Conservation (phyloP, 495 filamentous ascomycete genomes). For the Penicillium ucsense region DNA sequence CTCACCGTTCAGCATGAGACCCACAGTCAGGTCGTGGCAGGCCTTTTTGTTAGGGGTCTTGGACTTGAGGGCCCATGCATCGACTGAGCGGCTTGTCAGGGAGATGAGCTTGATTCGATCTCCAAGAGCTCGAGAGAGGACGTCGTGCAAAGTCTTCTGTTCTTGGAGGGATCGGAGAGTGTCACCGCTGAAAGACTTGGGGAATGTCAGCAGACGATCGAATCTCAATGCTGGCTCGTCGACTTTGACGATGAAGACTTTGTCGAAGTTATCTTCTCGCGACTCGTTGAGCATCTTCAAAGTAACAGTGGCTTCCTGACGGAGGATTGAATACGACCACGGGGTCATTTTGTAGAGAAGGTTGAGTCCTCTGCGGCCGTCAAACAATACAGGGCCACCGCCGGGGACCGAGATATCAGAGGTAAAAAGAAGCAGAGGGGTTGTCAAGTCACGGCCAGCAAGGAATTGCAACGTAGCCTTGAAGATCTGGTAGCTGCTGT, state of each 20-base stretch:
- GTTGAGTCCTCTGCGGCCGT: conserved; percentile 65
- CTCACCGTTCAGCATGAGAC: conserved; percentile 59
- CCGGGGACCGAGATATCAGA: conserved; percentile 20
- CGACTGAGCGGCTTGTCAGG: conserved; percentile 31
- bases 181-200: conserved; percentile 18
- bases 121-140: conserved; percentile 58
- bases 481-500: conserved; percentile 90
- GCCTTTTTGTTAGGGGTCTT: conserved; percentile 17
- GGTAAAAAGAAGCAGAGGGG: conserved; percentile 47
- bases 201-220: conserved; percentile 47
- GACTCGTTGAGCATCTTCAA: conserved; percentile 63
- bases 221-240: conserved; percentile 60
- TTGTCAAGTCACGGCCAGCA: conserved; percentile 57
- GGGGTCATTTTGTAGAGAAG: conserved; percentile 83
- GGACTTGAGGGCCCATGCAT: conserved; percentile 26
- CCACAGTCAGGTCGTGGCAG: conserved; percentile 40
- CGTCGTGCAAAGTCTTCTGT: conserved; percentile 41
- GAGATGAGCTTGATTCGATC: conserved; percentile 63
- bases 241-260: conserved; percentile 67
- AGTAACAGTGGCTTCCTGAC: conserved; percentile 61
- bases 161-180: conserved; percentile 22
- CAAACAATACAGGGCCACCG: conserved; percentile 43
- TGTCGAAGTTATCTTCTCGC: conserved; percentile 69
- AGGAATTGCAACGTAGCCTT: conserved; percentile 84
- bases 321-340: conserved; percentile 67